These are phyloP conservation scores for Calonectria pteridis DNA, from an alignment of 2,329 filamentous ascomycete genomes.

Conservation along the genomic window DNA sequence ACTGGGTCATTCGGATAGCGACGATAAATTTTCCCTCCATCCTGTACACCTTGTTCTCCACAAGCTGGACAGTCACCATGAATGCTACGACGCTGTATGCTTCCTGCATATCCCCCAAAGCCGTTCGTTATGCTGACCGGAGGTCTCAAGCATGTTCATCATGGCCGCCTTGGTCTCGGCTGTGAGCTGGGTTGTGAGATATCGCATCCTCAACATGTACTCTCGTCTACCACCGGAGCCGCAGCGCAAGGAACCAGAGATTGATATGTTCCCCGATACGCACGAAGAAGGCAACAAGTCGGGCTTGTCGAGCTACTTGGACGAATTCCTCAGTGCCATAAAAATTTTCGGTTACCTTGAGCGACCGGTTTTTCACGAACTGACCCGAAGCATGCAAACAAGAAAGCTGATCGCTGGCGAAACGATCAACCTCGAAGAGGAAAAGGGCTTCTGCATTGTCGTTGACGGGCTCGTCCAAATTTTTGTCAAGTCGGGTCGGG, in stretches of 20 bases:
- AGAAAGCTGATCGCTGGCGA: slow-evolving; percentile 95
- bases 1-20: slow-evolving; percentile 85
- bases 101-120: slow-evolving; percentile 17
- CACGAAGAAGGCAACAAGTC: slow-evolving; percentile 92
- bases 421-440: slow-evolving; percentile 93
- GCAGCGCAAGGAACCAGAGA: slow-evolving; percentile 93
- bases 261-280: slow-evolving; percentile 94
- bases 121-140: slow-evolving; percentile 27
- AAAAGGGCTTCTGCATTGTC: slow-evolving; percentile 97
- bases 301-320: slow-evolving; percentile 93
- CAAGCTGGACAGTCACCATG: slow-evolving; percentile 97
- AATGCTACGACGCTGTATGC: slow-evolving; percentile 94
- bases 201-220: slow-evolving; percentile 98
- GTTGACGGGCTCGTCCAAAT: slow-evolving; percentile 98
- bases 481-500: slow-evolving; percentile 89
- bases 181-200: slow-evolving; percentile 92
- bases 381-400: slow-evolving; percentile 98
- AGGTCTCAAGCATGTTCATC: slow-evolving; percentile 75
- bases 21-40: slow-evolving; percentile 92
- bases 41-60: slow-evolving; percentile 90
- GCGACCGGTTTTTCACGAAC: slow-evolving; percentile 95
- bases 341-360: slow-evolving; percentile 99
- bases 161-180: slow-evolving; percentile 82
- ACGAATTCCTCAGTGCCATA: slow-evolving; percentile 98
- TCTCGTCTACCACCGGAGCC: slow-evolving; percentile 92